Evolutionary conservation across 495 filamentous ascomycete species (phyloP).

Genomic region (Lasiosphaeria hispida): DNA sequence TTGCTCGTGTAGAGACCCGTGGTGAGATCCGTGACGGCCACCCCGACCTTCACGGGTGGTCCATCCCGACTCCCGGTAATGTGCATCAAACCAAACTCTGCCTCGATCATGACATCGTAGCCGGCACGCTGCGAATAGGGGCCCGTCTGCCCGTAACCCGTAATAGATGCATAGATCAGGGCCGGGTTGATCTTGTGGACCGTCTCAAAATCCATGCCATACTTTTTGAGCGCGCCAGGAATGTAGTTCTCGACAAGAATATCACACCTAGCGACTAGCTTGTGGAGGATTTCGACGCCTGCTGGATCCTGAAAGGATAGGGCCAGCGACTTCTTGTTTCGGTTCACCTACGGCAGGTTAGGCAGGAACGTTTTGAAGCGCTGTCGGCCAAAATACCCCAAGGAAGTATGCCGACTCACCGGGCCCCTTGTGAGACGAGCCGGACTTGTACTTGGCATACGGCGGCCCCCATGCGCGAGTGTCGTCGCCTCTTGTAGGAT

Average conservation of each 20-base stretch:
- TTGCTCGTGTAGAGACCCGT: constrained; percentile 98
- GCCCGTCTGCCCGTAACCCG: constrained; percentile 81
- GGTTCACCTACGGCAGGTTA: constrained; percentile 65
- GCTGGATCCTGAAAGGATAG: constrained; percentile 83
- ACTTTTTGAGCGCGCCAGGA: constrained; percentile 86
- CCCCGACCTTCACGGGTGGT: constrained; percentile 93
- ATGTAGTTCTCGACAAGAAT: constrained; percentile 97
- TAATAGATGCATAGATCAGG: constrained; percentile 66
- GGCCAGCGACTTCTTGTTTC: constrained; percentile 93
- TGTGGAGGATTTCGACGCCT: constrained; percentile 82
- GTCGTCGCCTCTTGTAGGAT: constrained; percentile 87
- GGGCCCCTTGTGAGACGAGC: constrained; percentile 61
- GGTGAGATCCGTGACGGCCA: constrained; percentile 93
- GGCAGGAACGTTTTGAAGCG: neutral
- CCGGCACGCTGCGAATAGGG: constrained; percentile 86
- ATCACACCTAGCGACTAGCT: constrained; percentile 79
- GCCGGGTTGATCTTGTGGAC: constrained; percentile 75
- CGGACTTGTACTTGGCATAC: constrained; percentile 70
- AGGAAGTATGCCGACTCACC: constrained; percentile 97
- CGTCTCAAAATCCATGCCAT: constrained; percentile 80
- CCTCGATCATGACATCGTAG: constrained; percentile 99
- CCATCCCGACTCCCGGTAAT: constrained; percentile 88
- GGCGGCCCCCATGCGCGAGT: constrained; percentile 96
- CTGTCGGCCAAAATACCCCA: constrained; percentile 53
- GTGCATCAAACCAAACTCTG: constrained; percentile 97